A percentile compares a stretch with the other conserved stretches of the same genome.
These are phyloP conservation scores for Lactifluus echinatus DNA, from an alignment of 768 basidiomycete genomes.

Conservation along the genomic window DNA sequence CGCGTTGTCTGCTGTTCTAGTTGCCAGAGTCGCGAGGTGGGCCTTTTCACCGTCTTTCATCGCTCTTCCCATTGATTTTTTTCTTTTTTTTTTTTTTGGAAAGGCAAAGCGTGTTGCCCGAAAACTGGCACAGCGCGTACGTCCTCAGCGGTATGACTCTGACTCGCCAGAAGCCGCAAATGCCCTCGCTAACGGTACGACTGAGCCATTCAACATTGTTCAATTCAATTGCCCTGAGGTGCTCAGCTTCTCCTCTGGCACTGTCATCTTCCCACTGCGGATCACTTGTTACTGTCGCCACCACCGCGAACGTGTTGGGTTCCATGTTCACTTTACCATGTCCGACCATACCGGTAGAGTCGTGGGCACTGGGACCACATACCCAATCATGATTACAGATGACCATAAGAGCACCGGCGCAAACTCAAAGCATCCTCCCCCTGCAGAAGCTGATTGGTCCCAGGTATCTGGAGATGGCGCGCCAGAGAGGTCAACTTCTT, in stretches of 20 bases:
- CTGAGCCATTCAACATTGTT: slow-evolving; percentile 78
- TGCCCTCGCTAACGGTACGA: slow-evolving; percentile 39
- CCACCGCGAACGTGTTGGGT: slow-evolving; percentile 94
- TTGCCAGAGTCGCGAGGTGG: slow-evolving; percentile 79
- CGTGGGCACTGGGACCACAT: slow-evolving; percentile 73
- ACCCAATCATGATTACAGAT: slow-evolving; percentile 97
- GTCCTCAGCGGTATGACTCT: slow-evolving; percentile 68
- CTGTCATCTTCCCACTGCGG: slow-evolving; percentile 82
- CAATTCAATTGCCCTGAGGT: slow-evolving; percentile 93
- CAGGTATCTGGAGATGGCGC: slow-evolving; percentile 20
- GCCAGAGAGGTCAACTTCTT: slow-evolving; percentile 7
- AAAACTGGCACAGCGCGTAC: slow-evolving; percentile 76
- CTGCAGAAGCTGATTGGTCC: slow-evolving; percentile 41
- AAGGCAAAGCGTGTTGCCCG: slow-evolving; percentile 85
- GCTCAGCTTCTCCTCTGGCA: slow-evolving; percentile 82
- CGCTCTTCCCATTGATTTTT: slow-evolving; percentile 10
- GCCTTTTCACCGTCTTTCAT: slow-evolving; percentile 20
- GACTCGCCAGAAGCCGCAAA: slow-evolving; percentile 46
- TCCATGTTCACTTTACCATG: slow-evolving; percentile 83
- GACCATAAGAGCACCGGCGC: slow-evolving; percentile 81
- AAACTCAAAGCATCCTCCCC: slow-evolving; percentile 21
- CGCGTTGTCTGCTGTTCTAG: slow-evolving; percentile 78
- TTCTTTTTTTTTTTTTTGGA: slow-evolving; percentile 13
- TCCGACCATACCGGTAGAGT: slow-evolving; percentile 69
- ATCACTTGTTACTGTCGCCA: slow-evolving; percentile 99